Conservation (phyloP, 164 flowering plant species). For the Umbilicus rupestris region DNA sequence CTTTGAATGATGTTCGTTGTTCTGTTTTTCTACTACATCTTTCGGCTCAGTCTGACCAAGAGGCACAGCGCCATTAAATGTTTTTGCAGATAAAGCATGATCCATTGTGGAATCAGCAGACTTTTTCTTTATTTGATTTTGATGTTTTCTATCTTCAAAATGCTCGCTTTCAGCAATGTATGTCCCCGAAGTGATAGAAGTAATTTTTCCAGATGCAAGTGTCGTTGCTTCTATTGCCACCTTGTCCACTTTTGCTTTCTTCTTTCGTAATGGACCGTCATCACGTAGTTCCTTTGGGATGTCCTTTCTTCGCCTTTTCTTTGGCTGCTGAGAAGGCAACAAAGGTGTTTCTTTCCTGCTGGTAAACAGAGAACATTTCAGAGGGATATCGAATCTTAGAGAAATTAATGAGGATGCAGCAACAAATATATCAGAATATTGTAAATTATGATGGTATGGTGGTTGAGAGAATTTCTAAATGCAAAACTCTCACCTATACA, state of each 20-base stretch:
- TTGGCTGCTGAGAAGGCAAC: constrained; percentile 49
- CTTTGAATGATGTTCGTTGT: constrained; percentile 28
- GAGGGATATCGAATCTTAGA: neutral
- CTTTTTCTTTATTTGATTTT: constrained; percentile 39
- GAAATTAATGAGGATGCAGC: neutral
- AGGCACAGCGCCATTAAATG: constrained; percentile 29
- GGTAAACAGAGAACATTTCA: constrained; percentile 6
- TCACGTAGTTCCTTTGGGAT: constrained; percentile 27
- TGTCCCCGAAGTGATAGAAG: constrained; percentile 25
- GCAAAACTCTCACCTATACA: neutral
- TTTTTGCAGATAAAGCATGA: constrained; percentile 25
- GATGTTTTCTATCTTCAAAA: constrained; percentile 29
- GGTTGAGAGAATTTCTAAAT: neutral
- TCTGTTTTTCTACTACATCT: constrained; percentile 41
- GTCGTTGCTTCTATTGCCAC: constrained; percentile 36
- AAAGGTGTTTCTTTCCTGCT: constrained; percentile 45
- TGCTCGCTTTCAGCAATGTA: constrained; percentile 22
- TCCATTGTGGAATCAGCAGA: constrained; percentile 32
- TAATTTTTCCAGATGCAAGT: constrained; percentile 24
- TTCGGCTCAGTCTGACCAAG: constrained; percentile 19
- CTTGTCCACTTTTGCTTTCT: constrained; percentile 46
- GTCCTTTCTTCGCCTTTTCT: constrained; percentile 85
- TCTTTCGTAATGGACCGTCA: constrained; percentile 32
- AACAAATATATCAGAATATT: neutral
- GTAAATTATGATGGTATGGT: neutral